Evolutionary conservation across 1,139 yeast genomes (phyloP).

Genomic region (Taphrina wiesneri): DNA sequence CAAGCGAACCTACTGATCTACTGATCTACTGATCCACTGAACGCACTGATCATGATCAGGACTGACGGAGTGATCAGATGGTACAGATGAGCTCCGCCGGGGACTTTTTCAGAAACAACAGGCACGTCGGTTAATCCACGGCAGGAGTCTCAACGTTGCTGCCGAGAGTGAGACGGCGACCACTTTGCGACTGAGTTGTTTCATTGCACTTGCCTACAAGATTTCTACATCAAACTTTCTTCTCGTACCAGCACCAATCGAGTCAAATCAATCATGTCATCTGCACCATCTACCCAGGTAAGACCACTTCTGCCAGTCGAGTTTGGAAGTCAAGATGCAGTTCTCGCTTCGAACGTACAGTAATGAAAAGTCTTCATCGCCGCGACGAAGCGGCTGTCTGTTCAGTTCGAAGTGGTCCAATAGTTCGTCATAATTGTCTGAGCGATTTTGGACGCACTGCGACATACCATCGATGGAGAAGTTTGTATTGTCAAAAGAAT

Average conservation of each 20-base stretch:
- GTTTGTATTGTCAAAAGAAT: constrained; percentile 4
- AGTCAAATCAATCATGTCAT: not conserved
- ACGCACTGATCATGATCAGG: not conserved
- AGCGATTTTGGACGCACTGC: not conserved
- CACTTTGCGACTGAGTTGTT: not conserved
- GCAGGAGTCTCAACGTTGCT: not conserved
- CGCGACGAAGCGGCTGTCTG: not conserved
- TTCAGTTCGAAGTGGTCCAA: constrained; percentile 2
- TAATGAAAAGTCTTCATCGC: not conserved
- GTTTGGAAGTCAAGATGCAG: constrained; percentile 6
- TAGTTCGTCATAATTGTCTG: not conserved
- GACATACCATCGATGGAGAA: constrained; percentile 26
- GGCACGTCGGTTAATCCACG: not conserved
- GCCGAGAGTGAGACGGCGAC: not conserved
- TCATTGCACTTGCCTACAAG: not conserved
- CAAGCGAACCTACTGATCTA: not conserved
- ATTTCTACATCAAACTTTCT: not conserved
- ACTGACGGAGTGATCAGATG: not conserved
- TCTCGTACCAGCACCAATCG: not conserved
- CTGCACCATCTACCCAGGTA: constrained; percentile 16
- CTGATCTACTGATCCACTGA: not conserved
- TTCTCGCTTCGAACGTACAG: not conserved
- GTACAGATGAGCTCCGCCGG: not conserved
- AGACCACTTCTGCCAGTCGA: constrained; percentile 19
- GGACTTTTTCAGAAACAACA: constrained; percentile 11